Conservation (phyloP, 1,284 basidiomycete genomes). For the Ustilago vetiveriae region DNA sequence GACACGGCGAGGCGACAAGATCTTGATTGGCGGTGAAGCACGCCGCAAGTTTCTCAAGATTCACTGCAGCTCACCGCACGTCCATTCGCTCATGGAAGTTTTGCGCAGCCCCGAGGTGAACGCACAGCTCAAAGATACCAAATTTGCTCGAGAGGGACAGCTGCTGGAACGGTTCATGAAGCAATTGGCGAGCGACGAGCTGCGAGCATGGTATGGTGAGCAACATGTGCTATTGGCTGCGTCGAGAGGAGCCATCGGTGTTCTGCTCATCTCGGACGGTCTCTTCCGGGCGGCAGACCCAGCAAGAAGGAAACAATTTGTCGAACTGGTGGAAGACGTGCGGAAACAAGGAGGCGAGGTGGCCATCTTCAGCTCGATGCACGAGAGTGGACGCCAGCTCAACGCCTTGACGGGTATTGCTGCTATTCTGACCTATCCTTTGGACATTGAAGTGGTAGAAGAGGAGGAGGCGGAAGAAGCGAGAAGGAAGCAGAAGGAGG, state of each 20-base stretch:
- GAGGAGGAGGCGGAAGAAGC: conserved; percentile 70
- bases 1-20: conserved; percentile 81
- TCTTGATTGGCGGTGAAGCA: conserved; percentile 74
- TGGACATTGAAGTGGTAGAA: conserved; percentile 81
- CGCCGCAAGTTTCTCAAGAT: conserved; percentile 88
- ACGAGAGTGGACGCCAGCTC: conserved; percentile 87
- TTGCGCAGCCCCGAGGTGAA: conserved; percentile 80
- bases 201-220: conserved; percentile 98
- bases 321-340: conserved; percentile 87
- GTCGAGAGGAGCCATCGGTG: conserved; percentile 91
- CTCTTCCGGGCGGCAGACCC: conserved; percentile 76
- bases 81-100: conserved; percentile 94
- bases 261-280: conserved; percentile 92
- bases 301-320: conserved; percentile 74
- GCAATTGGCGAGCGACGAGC: conserved; percentile 91
- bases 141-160: conserved; percentile 92
- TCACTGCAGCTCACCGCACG: conserved; percentile 90
- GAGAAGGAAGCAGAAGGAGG: conserved; percentile 11
- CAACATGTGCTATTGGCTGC: conserved; percentile 90
- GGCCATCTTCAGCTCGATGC: conserved; percentile 97
- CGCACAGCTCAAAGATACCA: conserved; percentile 89
- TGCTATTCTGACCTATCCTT: conserved; percentile 92
- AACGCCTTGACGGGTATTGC: conserved; percentile 95
- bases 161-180: conserved; percentile 71
- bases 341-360: conserved; percentile 89